Evolutionary conservation across 208 protist genomes (phyloP).

Genomic region (Leishmania major): DNA sequence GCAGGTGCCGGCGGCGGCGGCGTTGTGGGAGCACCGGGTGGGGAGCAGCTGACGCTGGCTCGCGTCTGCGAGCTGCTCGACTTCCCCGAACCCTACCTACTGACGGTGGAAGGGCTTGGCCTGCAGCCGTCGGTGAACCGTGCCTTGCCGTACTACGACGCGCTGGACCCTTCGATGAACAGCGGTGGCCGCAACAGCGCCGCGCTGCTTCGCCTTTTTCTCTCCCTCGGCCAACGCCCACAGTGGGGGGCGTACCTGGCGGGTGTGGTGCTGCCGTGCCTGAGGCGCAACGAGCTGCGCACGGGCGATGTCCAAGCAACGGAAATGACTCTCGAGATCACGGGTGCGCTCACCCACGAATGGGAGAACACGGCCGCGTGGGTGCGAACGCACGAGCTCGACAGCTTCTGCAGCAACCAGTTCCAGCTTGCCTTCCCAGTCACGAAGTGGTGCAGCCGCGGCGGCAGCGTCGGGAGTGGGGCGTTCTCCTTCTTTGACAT

Average conservation of each 20-base stretch:
- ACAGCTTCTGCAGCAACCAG: slow-evolving; percentile 89
- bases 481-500: neutral
- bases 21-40: neutral
- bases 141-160: slow-evolving; percentile 90
- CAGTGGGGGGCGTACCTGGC: slow-evolving; percentile 95
- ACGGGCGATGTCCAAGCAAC: slow-evolving; percentile 82
- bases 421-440: slow-evolving; percentile 87
- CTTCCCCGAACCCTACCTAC: slow-evolving; percentile 57
- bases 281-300: slow-evolving; percentile 86
- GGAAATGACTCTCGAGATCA: slow-evolving; percentile 83
- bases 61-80: slow-evolving; percentile 68
- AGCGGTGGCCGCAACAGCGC: slow-evolving; percentile 84
- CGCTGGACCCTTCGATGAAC: slow-evolving; percentile 97
- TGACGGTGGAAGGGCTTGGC: slow-evolving; percentile 95
- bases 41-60: slow-evolving; percentile 51
- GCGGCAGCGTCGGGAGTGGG: neutral
- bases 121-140: slow-evolving; percentile 70
- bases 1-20: slow-evolving; percentile 2
- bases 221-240: slow-evolving; percentile 88
- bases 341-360: slow-evolving; percentile 81
- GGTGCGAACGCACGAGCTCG: slow-evolving; percentile 91
- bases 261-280: slow-evolving; percentile 84
- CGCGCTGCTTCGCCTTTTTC: slow-evolving; percentile 95
- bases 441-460: slow-evolving; percentile 21
- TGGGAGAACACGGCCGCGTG: slow-evolving; percentile 95